Percentiles rank a stretch among this genome's conserved stretches.
These are phyloP conservation scores for Hemileccinum impolitum DNA, from an alignment of 768 basidiomycete species.

Conservation along the genomic window DNA sequence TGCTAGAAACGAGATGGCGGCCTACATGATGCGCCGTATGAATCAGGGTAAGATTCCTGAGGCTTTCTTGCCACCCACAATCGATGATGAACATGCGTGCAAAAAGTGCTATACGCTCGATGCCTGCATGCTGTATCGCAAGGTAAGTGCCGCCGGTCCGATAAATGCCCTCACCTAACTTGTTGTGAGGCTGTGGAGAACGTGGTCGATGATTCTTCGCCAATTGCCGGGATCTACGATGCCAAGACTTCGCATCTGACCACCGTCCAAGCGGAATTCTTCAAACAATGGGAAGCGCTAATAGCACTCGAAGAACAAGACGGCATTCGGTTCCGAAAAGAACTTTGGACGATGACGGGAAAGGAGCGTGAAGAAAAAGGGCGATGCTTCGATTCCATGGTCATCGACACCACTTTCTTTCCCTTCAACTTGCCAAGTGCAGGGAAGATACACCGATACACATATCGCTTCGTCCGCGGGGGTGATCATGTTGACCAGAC, in stretches of 20 bases:
- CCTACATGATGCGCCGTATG: constrained; percentile 61
- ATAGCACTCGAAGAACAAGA: constrained; percentile 88
- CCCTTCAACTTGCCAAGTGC: constrained; percentile 22
- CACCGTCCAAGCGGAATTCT: constrained; percentile 64
- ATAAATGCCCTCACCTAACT: constrained; percentile 1
- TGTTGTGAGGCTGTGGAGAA: constrained; percentile 61
- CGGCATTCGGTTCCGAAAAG: constrained; percentile 76
- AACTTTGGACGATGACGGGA: constrained; percentile 91
- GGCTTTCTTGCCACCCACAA: constrained; percentile 79
- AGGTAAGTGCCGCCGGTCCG: constrained; percentile 40
- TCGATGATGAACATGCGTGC: constrained; percentile 79
- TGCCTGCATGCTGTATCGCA: constrained; percentile 91
- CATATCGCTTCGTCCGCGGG: constrained; percentile 65
- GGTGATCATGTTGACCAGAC: constrained; percentile 5
- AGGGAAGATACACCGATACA: constrained; percentile 71
- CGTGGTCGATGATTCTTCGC: constrained; percentile 48
- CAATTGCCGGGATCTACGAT: constrained; percentile 65
- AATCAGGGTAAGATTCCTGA: constrained; percentile 31
- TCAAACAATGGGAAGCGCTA: constrained; percentile 86
- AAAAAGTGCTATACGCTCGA: constrained; percentile 80
- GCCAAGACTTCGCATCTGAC: constrained; percentile 82
- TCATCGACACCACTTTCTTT: constrained; percentile 47
- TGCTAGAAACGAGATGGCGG: constrained; percentile 81
- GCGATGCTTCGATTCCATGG: constrained; percentile 82
- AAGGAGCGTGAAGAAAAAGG: constrained; percentile 76